Base-by-base conservation (phyloP, 257 asterid species). In the Echium plantagineum region DNA sequence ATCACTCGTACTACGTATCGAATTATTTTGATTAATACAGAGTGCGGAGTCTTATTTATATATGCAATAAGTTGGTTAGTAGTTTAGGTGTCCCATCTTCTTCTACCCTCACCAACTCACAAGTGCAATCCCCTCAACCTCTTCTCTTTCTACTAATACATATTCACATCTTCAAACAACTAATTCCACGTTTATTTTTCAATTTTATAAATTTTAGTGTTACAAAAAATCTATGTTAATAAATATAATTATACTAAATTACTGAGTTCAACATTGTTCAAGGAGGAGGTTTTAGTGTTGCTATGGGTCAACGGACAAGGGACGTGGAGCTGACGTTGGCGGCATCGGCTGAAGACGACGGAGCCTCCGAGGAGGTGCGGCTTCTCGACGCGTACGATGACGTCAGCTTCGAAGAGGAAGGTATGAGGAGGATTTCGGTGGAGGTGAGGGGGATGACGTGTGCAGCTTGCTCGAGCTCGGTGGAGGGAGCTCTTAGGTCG, bases 381-480 rank as follows among this genome's bases (percentile, higher is more conserved):
- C 63, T 93, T 57, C 76, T 93, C 55, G 79, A 86, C 58, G 74
- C 78, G 6, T 73, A 80, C 21, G 91, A 89, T 26, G 85, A 72
- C 18, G 85, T 67, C 55, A 73, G 67, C 52, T 53, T 63, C 21
- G 28, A 32, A 16, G 58, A 69, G 51, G 18, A 66, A 0, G 77
- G 53, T 28, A 72, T 84, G 71, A 80, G 75, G 68, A 80, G 83
- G 67, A 80, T 93, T 71, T 87, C 86, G 76, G 95, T 84, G 62
- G 71, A 82, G 68, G 95, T 93, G 9, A 80, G 79, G 52, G 99
- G 99, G 76, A 93, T 93, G 99, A 93, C 97, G 5, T 93, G 99
- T 72, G 94, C 99, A 2, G 97, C 99, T 22, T 93, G 99, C 79
- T 86, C 96, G 5, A 86, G 74, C 73, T 93, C 99, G 53, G 97